A percentile compares a stretch with the other conserved stretches of the same genome.
These are phyloP conservation scores for Thermothielavioides terrestris DNA, from an alignment of 495 filamentous ascomycete genomes.

Conservation along the genomic window DNA sequence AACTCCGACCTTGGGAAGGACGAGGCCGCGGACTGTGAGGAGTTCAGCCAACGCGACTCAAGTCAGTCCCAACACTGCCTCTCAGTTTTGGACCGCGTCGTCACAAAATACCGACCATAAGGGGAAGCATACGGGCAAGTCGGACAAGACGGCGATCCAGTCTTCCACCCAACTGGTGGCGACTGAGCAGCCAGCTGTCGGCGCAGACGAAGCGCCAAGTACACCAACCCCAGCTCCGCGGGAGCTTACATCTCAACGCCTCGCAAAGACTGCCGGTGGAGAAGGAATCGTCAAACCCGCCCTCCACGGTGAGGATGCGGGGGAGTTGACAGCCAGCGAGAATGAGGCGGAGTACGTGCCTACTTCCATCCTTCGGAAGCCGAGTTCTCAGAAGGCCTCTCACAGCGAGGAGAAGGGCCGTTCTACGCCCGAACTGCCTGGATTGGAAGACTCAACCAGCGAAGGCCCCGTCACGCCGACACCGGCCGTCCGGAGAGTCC, in stretches of 20 bases:
- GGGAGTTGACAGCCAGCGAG: slow-evolving; percentile 4
- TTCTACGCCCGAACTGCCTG: not conserved
- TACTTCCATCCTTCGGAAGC: not conserved
- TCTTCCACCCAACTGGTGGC: not conserved
- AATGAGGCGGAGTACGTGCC: not conserved
- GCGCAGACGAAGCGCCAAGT: not conserved
- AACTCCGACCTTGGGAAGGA: slow-evolving; percentile 5
- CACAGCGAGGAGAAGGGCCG: not conserved
- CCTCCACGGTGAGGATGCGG: not conserved
- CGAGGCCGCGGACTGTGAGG: not conserved
- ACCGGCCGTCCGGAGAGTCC: slow-evolving; percentile 10
- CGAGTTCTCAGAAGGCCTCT: not conserved
- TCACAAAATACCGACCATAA: not conserved
- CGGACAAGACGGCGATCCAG: not conserved
- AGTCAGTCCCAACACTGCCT: not conserved
- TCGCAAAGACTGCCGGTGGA: too few species aligned
- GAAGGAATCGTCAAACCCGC: not conserved
- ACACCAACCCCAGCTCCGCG: slow-evolving; percentile 3
- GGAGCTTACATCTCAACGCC: not conserved
- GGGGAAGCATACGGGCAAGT: not conserved
- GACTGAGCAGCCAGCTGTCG: not conserved
- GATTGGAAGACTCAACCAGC: not conserved
- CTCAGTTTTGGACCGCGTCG: slow-evolving; percentile 3
- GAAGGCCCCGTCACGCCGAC: slow-evolving; percentile 12
- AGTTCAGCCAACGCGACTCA: not conserved